These are phyloP conservation scores for Castanopsis chinensis DNA, from an alignment of 306 rosid genomes.

Conservation along the genomic window DNA sequence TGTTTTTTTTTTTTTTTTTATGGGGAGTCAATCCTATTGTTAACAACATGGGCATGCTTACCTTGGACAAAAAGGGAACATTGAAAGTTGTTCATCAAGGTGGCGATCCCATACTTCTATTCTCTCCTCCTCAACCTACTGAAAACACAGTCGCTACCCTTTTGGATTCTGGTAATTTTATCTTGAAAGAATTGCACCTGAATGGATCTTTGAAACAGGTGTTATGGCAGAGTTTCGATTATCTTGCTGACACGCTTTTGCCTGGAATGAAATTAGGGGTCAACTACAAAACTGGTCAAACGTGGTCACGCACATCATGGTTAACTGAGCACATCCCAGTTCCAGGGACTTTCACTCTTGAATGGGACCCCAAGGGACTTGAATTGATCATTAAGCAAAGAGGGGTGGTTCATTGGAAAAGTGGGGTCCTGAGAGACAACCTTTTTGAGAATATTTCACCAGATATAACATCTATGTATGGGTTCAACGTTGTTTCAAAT, in stretches of 20 bases:
- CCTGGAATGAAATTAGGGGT: slow-evolving; percentile 11
- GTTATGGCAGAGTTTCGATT: slow-evolving; percentile 18
- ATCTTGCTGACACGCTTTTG: background rate
- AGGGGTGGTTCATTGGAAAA: too few species aligned
- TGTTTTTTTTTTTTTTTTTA: too few species aligned
- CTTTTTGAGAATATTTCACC: too few species aligned
- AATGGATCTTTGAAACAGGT: background rate
- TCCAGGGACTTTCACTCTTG: background rate
- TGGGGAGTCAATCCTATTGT: too few species aligned
- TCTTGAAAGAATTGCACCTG: background rate
- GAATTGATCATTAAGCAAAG: too few species aligned
- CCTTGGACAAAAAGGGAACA: background rate
- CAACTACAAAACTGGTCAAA: background rate
- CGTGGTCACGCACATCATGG: background rate
- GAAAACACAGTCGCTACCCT: background rate
- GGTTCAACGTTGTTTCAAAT: background rate
- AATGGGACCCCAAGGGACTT: too few species aligned
- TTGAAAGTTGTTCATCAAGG: background rate
- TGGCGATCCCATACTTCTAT: background rate
- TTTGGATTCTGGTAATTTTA: slow-evolving; percentile 14
- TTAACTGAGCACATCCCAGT: background rate
- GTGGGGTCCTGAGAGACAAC: too few species aligned
- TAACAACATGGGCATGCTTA: too few species aligned
- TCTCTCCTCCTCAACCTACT: background rate
- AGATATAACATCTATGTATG: background rate